Evolutionary conservation across 2,329 filamentous ascomycete genomes (phyloP).

Genomic region (Passalora sequoiae): DNA sequence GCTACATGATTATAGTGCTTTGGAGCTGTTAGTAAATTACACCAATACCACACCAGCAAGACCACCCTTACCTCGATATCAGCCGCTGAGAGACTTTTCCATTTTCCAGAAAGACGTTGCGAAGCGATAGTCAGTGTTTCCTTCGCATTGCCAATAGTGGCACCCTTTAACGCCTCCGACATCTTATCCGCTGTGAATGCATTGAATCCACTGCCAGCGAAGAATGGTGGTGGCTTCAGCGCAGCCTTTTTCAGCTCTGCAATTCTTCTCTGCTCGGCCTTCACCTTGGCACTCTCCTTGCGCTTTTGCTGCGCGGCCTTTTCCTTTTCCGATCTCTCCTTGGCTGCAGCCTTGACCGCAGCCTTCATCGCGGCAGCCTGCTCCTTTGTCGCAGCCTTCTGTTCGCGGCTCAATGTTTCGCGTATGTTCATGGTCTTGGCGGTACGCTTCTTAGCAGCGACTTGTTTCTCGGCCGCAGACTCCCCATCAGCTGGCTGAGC

Average conservation of each 20-base stretch:
- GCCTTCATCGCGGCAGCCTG: constrained; percentile 6
- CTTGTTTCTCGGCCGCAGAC: constrained; percentile 22
- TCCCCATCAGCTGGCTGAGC: constrained; percentile 16
- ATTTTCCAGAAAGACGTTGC: constrained; percentile 41
- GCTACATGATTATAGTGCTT: constrained; percentile 53
- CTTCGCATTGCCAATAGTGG: constrained; percentile 19
- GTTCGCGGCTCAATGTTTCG: constrained; percentile 18
- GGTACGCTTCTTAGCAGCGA: constrained; percentile 20
- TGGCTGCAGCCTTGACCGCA: constrained; percentile 7
- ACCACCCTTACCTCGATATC: constrained; percentile 48
- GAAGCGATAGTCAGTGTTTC: constrained; percentile 30
- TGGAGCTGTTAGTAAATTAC: constrained; percentile 8
- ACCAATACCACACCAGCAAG: too few species aligned
- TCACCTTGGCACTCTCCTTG: constrained; percentile 11
- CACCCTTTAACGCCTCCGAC: constrained; percentile 7
- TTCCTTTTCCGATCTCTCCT: constrained; percentile 8
- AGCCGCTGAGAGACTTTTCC: constrained; percentile 39
- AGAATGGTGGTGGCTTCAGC: constrained; percentile 33
- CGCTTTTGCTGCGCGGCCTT: constrained; percentile 7
- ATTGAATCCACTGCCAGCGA: constrained; percentile 21
- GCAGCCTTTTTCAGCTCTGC: constrained; percentile 39
- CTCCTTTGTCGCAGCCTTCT: constrained; percentile 15
- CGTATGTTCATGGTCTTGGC: constrained; percentile 15
- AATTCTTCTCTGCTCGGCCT: constrained; percentile 5
- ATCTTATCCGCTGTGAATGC: constrained; percentile 30